phyloP scores from a whole-genome alignment of 257 asterid genomes.

The Solanum okadae region DNA sequence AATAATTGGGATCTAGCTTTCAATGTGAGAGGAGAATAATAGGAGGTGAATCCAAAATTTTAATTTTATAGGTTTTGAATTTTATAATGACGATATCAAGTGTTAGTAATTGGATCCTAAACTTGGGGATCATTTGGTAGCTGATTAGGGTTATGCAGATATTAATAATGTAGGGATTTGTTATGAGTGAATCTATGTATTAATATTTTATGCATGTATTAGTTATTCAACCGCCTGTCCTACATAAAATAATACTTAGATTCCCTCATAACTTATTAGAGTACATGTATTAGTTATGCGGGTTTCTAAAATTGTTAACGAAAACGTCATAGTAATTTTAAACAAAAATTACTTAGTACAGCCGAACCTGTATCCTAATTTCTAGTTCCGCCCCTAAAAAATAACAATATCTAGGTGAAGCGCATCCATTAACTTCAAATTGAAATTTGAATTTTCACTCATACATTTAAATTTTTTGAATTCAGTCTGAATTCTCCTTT shows the following conservation, averaged over 20 bases:
- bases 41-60: too few species aligned
- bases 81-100: too few species aligned
- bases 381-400: not conserved
- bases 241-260: too few species aligned
- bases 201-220: not conserved
- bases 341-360: not conserved
- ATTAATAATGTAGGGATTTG: too few species aligned
- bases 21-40: not conserved
- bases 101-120: not conserved
- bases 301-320: not conserved
- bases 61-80: not conserved
- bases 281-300: too few species aligned
- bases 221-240: not conserved
- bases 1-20: not conserved
- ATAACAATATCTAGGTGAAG: too few species aligned
- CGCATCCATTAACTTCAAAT: not conserved
- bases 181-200: not conserved
- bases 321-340: not conserved
- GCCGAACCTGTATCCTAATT: rapidly evolving
- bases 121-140: not conserved
- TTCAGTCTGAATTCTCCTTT: not conserved
- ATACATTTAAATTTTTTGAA: not conserved
- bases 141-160: not conserved
- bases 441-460: not conserved
- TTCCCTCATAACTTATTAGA: not conserved